Base-by-base conservation (phyloP, 2,329 filamentous ascomycete species). In the Hypocreales sp. region DNA sequence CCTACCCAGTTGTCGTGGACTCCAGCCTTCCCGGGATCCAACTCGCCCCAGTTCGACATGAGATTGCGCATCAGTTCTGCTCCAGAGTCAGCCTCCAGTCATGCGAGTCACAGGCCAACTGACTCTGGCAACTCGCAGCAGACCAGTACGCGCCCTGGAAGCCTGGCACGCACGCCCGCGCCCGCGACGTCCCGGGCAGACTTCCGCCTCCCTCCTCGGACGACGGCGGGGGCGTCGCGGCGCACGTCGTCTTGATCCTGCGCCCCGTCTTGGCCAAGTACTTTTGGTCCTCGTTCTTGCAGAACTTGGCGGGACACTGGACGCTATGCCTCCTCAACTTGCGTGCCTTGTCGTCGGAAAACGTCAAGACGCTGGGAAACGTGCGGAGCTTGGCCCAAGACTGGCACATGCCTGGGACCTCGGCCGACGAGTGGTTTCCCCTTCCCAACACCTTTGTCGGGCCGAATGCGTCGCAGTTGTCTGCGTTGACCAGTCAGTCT, bases 401-500 rank as follows among this genome's bases (percentile, higher is more conserved):
- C 9, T 28, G 15, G 21, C 26, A 28, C 2, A 28, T 16, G 11
- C 26, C 26, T 8, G 26, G 21, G 13, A 28, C 20, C 11, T 12
- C n/a, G 6, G 10, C n/a, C 4, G 8, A 8, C 11, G 20, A 14
- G 21, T 28, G 10, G 10, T 22, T 28, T 15, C 16, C 9, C 7
- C 2, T 28, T 2, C 21, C 21, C 14, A 4, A 6, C 7, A 28
- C 6, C 7, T 19, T 13, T 7, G 16, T 15, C 5, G 26, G 15
- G 15, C 26, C 26, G 10, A 28, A 16, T 4, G 18, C 20, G 13
- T 28, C 20, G 7, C 26, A 28, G 20, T 28, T 28, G 12, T 28
- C 26, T 28, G 13, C 5, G n/a, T n/a, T n/a, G n/a, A n/a, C n/a
- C n/a, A n/a, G n/a, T n/a, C n/a, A n/a, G n/a, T n/a, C n/a, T n/a